Evolutionary conservation across 2,329 filamentous ascomycete species (phyloP).

Genomic region (Pyrenochaeta sp.): DNA sequence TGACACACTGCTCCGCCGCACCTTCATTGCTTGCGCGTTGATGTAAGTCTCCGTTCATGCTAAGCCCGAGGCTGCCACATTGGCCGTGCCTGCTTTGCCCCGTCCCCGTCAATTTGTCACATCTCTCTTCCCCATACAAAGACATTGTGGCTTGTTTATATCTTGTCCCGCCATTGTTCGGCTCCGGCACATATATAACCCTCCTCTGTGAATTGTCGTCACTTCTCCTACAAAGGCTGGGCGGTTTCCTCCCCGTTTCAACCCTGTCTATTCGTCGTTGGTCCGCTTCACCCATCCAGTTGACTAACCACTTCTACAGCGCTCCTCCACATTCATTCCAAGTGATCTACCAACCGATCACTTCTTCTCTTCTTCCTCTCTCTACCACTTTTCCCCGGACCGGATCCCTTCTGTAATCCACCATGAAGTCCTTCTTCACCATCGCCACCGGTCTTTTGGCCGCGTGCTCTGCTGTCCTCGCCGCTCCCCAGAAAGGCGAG

Average conservation of each 20-base stretch:
- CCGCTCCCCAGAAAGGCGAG: conserved; percentile 16
- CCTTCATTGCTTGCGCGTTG: conserved; percentile 39
- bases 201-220: conserved; percentile 9
- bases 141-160: conserved; percentile 16
- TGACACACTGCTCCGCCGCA: conserved; percentile 35
- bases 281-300: conserved; percentile 9
- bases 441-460: conserved; percentile 37
- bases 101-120: conserved; percentile 2
- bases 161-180: conserved; percentile 17
- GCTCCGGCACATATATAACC: conserved; percentile 13
- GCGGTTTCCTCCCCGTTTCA: conserved; percentile 19
- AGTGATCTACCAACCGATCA: conserved; percentile 22
- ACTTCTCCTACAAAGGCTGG: conserved; percentile 19
- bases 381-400: conserved; percentile 24
- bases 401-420: conserved; percentile 34
- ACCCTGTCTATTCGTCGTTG: conserved; percentile 14
- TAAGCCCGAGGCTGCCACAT: conserved; percentile 21
- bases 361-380: conserved; percentile 18
- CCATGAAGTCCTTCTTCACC: conserved; percentile 41
- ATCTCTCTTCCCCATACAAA: conserved; percentile 22
- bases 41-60: conserved; percentile 42
- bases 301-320: conserved; percentile 31
- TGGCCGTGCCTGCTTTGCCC: conserved; percentile 19
- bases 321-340: conserved; percentile 28
- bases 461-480: conserved; percentile 26